phyloP scores from a whole-genome alignment of 441 rosid genomes.

The Adansonia madagascariensis region DNA sequence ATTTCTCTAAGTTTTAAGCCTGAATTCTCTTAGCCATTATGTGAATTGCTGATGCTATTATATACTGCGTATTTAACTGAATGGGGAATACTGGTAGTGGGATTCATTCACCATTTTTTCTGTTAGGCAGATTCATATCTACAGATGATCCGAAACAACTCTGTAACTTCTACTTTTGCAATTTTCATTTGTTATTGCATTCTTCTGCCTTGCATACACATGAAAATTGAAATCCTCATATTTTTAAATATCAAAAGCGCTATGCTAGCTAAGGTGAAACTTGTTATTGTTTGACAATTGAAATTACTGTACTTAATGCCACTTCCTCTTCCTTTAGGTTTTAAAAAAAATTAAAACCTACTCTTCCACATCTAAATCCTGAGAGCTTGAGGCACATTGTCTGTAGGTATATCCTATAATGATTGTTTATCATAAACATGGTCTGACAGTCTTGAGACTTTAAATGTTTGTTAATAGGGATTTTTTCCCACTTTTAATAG shows the following conservation, averaged over 20 bases:
- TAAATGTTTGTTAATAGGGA: not conserved
- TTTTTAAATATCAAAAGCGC: not conserved
- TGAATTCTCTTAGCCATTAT: not conserved
- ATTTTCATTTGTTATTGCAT: not conserved
- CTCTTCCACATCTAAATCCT: not conserved
- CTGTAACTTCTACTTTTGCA: not conserved
- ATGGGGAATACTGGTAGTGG: not conserved
- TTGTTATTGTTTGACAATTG: not conserved
- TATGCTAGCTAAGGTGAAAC: not conserved
- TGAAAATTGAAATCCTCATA: not conserved
- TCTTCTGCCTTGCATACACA: not conserved
- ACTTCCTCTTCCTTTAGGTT: not conserved
- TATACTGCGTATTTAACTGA: not conserved
- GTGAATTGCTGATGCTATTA: not conserved
- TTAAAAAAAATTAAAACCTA: not conserved
- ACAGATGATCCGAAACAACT: not conserved
- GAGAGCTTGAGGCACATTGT: not conserved
- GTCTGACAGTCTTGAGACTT: not conserved
- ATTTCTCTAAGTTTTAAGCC: not conserved
- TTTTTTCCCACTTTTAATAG: not conserved
- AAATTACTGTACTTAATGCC: not conserved
- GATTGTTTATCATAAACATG: not conserved
- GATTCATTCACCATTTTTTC: not conserved
- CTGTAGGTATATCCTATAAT: not conserved
- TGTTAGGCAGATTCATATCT: not conserved